These are phyloP conservation scores for Peronospora destructor DNA, from an alignment of 352 stramenopile genomes.

Conservation along the genomic window DNA sequence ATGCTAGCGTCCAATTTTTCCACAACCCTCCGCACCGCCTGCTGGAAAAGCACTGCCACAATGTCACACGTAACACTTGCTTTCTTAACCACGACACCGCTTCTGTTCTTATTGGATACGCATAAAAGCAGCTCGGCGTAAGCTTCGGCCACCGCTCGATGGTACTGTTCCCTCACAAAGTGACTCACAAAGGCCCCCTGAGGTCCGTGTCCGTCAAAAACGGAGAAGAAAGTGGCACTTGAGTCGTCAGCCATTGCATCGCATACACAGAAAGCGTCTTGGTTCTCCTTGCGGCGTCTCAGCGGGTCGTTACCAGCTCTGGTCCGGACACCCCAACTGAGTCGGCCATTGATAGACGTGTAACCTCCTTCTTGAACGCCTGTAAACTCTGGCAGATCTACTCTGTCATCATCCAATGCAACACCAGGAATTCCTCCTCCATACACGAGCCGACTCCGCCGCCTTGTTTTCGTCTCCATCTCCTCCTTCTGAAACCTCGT, in stretches of 20 bases:
- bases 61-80: constrained; percentile 35
- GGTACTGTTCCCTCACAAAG: constrained; percentile 63
- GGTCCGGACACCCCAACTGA: constrained; percentile 50
- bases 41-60: constrained; percentile 47
- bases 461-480: constrained; percentile 4
- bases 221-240: constrained; percentile 53
- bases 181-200: constrained; percentile 74
- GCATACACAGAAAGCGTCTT: constrained; percentile 64
- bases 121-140: constrained; percentile 31
- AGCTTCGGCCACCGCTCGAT: constrained; percentile 37
- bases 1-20: constrained; percentile 35
- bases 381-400: constrained; percentile 62
- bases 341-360: constrained; percentile 32
- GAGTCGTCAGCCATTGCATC: constrained; percentile 43
- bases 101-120: neutral
- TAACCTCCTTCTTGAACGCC: constrained; percentile 43
- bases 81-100: constrained; percentile 1
- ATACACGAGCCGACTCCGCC: constrained; percentile 25
- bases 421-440: constrained; percentile 64
- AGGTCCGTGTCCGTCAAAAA: constrained; percentile 73
- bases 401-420: constrained; percentile 46
- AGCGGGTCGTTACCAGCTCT: constrained; percentile 67
- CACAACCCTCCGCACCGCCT: constrained; percentile 33
- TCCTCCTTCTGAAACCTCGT: constrained; percentile 9
- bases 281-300: constrained; percentile 78